phyloP scores from a whole-genome alignment of 345 rosid genomes.

The Eucalyptus polybractea region DNA sequence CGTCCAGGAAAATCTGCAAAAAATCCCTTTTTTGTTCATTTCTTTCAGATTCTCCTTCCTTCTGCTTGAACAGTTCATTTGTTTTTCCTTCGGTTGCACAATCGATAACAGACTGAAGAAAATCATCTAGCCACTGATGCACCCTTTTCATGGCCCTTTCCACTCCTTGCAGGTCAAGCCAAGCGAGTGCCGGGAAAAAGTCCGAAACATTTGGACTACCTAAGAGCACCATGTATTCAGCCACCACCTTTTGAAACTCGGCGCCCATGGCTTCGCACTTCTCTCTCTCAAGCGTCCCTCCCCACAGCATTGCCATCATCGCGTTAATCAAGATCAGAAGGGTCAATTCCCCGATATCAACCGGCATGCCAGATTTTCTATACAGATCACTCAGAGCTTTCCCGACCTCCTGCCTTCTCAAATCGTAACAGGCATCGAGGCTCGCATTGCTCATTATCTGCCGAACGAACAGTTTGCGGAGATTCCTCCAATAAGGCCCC shows the following conservation, averaged over 20 bases:
- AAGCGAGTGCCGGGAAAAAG: slow-evolving; percentile 19
- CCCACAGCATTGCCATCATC: slow-evolving; percentile 22
- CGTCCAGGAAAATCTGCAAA: neutral
- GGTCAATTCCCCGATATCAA: slow-evolving; percentile 16
- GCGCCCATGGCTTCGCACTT: neutral
- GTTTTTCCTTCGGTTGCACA: neutral
- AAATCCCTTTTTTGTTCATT: neutral
- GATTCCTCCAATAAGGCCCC: slow-evolving; percentile 7
- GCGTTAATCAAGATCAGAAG: neutral
- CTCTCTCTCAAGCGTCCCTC: slow-evolving; percentile 5
- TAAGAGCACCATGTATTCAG: slow-evolving; percentile 1
- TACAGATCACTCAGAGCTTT: slow-evolving; percentile 1
- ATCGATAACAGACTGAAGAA: slow-evolving; percentile 8
- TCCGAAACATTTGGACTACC: slow-evolving; percentile 37
- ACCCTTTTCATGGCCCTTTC: neutral
- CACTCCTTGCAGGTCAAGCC: slow-evolving; percentile 35
- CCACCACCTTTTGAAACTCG: slow-evolving; percentile 2
- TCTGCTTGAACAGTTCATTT: neutral
- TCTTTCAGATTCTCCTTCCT: neutral
- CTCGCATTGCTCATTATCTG: slow-evolving; percentile 18
- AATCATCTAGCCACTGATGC: neutral
- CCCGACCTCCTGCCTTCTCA: slow-evolving; percentile 11
- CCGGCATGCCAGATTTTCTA: neutral
- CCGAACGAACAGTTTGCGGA: slow-evolving; percentile 16
- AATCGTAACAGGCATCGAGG: slow-evolving; percentile 9